A percentile compares a stretch with the other conserved stretches of the same genome.
Conservation (phyloP, 805 yeast genomes). For the Priceomyces melissophilus region DNA sequence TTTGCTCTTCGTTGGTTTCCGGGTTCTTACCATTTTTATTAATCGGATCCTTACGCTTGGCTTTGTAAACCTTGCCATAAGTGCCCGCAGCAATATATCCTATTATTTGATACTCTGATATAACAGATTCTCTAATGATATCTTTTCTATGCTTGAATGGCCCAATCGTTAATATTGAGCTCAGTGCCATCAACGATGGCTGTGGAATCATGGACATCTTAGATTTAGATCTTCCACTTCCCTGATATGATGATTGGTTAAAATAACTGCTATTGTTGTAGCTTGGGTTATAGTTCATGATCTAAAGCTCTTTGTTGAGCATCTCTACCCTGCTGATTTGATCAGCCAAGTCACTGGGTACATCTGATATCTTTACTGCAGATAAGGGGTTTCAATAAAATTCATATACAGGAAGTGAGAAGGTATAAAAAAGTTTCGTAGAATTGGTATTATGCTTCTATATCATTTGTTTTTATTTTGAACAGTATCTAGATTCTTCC, state of each 20-base stretch:
- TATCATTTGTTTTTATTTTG: no score
- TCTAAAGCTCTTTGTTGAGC: not conserved
- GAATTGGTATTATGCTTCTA: not conserved
- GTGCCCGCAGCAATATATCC: constrained; percentile 99
- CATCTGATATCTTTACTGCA: constrained; percentile 1
- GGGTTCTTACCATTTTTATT: constrained; percentile 6
- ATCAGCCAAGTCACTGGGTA: no score
- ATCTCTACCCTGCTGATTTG: no score
- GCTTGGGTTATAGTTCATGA: constrained; percentile 4
- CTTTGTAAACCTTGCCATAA: constrained; percentile 93
- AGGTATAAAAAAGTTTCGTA: no score
- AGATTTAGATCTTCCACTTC: constrained; percentile 2
- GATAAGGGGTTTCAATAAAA: not conserved
- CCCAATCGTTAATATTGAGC: constrained; percentile 37
- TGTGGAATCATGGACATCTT: constrained; percentile 26
- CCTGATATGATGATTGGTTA: constrained; percentile 1
- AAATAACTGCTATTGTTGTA: constrained; percentile 1
- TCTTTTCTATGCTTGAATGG: constrained; percentile 55
- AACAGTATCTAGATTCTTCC: not conserved
- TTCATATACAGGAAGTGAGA: no score
- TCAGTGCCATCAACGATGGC: constrained; percentile 38
- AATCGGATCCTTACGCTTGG: constrained; percentile 44
- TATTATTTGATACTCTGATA: constrained; percentile 80
- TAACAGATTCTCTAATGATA: constrained; percentile 61
- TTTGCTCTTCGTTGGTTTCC: constrained; percentile 6